These are phyloP conservation scores for Xylaria sp. DNA, from an alignment of 495 filamentous ascomycete genomes.

Conservation along the genomic window DNA sequence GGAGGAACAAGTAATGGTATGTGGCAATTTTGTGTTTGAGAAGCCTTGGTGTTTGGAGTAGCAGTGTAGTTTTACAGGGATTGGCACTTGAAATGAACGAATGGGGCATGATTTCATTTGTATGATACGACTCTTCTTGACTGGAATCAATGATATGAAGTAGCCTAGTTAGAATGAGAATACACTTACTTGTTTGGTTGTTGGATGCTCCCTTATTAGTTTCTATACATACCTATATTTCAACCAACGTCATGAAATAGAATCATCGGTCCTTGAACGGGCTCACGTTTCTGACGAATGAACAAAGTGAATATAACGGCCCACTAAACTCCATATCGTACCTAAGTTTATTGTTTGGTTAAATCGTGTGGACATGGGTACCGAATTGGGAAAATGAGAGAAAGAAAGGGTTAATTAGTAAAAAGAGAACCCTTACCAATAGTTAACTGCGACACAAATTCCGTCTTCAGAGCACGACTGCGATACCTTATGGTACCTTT, in stretches of 20 bases:
- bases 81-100: constrained; percentile 1
- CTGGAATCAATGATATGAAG: background rate
- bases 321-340: constrained; percentile 74
- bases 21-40: constrained; percentile 16
- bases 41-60: constrained; percentile 30
- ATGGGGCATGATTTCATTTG: constrained; percentile 21
- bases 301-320: constrained; percentile 61
- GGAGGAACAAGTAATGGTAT: background rate
- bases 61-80: constrained; percentile 17
- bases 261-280: constrained; percentile 19
- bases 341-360: constrained; percentile 47
- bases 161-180: constrained; percentile 3
- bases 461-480: constrained; percentile 68
- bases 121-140: constrained; percentile 8
- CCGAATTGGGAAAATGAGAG: background rate
- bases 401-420: background rate
- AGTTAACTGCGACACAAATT: constrained; percentile 77
- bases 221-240: background rate
- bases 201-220: background rate
- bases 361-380: background rate
- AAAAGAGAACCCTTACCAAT: constrained; percentile 63
- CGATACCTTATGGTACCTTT: constrained; percentile 69
- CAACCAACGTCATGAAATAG: constrained; percentile 12
- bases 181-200: constrained; percentile 17
- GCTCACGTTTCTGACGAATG: constrained; percentile 56